Percentiles rank a stretch among this genome's conserved stretches.
These are phyloP conservation scores for Cystofilobasidium ferigula DNA, from an alignment of 768 basidiomycete species.

Conservation along the genomic window DNA sequence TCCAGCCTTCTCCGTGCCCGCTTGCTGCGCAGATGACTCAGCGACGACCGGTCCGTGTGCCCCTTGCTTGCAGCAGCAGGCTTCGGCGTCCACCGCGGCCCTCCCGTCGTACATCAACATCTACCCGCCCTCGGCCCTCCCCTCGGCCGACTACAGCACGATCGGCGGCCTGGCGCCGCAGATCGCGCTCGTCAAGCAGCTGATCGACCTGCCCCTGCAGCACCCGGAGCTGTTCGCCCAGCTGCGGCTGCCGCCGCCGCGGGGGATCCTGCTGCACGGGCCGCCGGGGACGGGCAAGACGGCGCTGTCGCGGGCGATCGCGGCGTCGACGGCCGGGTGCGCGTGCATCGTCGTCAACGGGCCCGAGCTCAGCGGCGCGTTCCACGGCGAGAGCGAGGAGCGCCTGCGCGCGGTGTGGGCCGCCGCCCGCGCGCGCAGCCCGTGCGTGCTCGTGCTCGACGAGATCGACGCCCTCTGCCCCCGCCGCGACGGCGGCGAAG, in stretches of 20 bases:
- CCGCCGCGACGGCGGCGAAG: slow-evolving; percentile 64
- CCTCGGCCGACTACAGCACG: slow-evolving; percentile 52
- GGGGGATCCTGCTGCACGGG: slow-evolving; percentile 85
- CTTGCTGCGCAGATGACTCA: background rate
- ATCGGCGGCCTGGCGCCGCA: slow-evolving; percentile 84
- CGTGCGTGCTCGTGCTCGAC: slow-evolving; percentile 88
- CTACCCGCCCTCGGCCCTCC: slow-evolving; percentile 30
- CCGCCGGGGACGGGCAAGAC: slow-evolving; percentile 98
- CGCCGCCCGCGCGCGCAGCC: slow-evolving; percentile 66
- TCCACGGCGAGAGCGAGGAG: slow-evolving; percentile 93
- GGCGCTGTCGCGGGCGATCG: slow-evolving; percentile 86
- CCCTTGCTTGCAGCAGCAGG: background rate
- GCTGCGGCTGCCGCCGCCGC: slow-evolving; percentile 88
- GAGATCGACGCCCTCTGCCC: slow-evolving; percentile 95
- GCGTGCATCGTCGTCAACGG: slow-evolving; percentile 90
- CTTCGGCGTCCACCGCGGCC: slow-evolving; percentile 8
- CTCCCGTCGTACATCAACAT: slow-evolving; percentile 38
- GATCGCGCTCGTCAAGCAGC: slow-evolving; percentile 70
- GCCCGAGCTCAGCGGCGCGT: slow-evolving; percentile 85
- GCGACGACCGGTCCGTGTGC: background rate
- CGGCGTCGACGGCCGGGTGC: slow-evolving; percentile 63
- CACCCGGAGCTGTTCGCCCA: slow-evolving; percentile 69
- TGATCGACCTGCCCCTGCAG: slow-evolving; percentile 73
- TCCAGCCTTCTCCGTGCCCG: background rate
- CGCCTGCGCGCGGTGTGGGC: slow-evolving; percentile 78